Conservation (phyloP, 2,329 filamentous ascomycete species). For the Xylaria multiplex region DNA sequence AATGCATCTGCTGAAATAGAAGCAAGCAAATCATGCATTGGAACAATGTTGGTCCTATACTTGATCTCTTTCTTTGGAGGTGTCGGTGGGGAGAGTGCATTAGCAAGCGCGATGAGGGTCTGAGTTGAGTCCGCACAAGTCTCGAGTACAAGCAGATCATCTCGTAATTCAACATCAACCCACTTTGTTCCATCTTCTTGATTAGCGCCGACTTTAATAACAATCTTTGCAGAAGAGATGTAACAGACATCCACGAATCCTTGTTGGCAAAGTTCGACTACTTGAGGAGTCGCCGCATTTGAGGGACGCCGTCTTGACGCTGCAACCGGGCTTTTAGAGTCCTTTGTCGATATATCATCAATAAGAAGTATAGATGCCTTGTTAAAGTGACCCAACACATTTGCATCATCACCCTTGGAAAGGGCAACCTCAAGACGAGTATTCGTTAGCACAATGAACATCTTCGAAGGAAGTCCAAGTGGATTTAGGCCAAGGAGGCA, state of each 20-base stretch:
- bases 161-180: conserved; percentile 82
- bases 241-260: conserved; percentile 90
- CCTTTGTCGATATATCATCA: conserved; percentile 71
- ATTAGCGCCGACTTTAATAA: conserved; percentile 68
- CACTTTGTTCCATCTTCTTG: conserved; percentile 69
- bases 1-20: conserved; percentile 92
- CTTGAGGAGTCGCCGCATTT: conserved; percentile 59
- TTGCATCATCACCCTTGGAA: conserved; percentile 71
- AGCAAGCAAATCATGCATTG: conserved; percentile 86
- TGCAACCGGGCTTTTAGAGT: conserved; percentile 54
- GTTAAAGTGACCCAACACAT: conserved; percentile 73
- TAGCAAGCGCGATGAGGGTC: conserved; percentile 82
- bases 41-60: conserved; percentile 87
- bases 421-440: conserved; percentile 75
- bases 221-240: conserved; percentile 81
- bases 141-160: conserved; percentile 89
- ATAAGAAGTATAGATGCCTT: conserved; percentile 87
- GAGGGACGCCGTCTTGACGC: conserved; percentile 50
- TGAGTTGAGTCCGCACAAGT: conserved; percentile 97
- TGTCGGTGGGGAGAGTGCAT: conserved; percentile 82
- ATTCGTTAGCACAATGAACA: conserved; percentile 81
- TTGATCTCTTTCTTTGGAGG: conserved; percentile 84
- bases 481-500: conserved; percentile 89
- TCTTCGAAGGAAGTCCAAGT: conserved; percentile 76
- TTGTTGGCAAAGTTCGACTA: conserved; percentile 66